Base-by-base conservation (phyloP, 2,329 filamentous ascomycete species). In the Botrytis medusae region DNA sequence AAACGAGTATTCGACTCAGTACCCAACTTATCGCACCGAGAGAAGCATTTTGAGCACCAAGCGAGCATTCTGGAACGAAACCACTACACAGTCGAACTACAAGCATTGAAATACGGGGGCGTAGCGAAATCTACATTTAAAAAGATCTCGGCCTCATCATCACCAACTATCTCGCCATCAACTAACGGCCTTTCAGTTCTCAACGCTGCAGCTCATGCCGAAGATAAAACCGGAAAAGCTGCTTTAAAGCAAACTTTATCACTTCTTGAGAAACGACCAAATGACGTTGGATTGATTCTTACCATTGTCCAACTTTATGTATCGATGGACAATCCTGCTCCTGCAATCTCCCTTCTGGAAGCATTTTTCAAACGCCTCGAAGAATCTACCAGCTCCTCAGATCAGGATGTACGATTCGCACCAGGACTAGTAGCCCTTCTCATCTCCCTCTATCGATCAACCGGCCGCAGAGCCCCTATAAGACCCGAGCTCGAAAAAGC, bases 271-370 rank as follows among this genome's bases (percentile, higher is more conserved):
- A 91, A 90, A 79, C 87, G 93, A 44, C 93, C 94, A 0, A 89
- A 89, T 74, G 94, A 98, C 80, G 85, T 97, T 34, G 95, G 95
- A 1, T 86, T 98, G 4, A 84, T 93, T 37, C 85, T 98, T 57
- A 94, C 93, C 16, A 88, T 94, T 72, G 87, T 95, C 16, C 94
- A 98, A 81, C 87, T 97, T 62, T 94, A 97, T 80, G 85, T 96
- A 25, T 86, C 90, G 69, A 88, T 87, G 59, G 89, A 91, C 64
- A 94, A 95, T 80, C 86, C 89, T 42, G 91, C 88, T 44, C 90
- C 92, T 6, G 95, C 95, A 7, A 88, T 94, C 51, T 85, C 87
- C n/a, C 85, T 93, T 9, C 85, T 98, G 2, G 92, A 97, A 80
- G 84, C 87, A 1, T 95, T 96, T 80, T 87, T 97, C 72, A 87